Percentiles rank a stretch among this genome's conserved stretches.
phyloP scores from a whole-genome alignment of 148 eudicot species.

The Linanthus parryae region DNA sequence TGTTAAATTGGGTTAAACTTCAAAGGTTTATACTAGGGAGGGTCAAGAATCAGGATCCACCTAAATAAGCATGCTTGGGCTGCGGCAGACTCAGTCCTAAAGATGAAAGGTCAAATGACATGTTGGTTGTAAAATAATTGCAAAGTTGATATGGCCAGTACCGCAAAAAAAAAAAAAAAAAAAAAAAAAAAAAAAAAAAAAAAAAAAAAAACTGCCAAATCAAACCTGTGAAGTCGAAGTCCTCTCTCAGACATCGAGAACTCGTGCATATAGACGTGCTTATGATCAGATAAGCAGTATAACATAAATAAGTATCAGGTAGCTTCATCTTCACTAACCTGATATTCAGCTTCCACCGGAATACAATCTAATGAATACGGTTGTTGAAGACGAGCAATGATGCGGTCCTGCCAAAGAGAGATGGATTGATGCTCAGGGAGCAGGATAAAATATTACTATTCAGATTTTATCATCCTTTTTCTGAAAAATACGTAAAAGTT shows the following conservation, averaged over 20 bases:
- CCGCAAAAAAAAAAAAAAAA: too few species aligned
- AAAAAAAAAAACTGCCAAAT: neutral
- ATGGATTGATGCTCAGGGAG: neutral
- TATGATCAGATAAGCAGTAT: neutral
- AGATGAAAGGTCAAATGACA: too few species aligned
- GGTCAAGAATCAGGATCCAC: too few species aligned
- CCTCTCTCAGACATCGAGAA: neutral
- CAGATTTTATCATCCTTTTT: constrained; percentile 3
- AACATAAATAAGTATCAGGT: too few species aligned
- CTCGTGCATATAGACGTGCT: neutral
- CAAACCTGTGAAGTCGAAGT: neutral
- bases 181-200: neutral
- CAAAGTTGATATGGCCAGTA: too few species aligned
- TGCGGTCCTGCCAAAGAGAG: constrained; percentile 63
- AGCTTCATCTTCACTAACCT: constrained; percentile 71
- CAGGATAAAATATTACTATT: neutral
- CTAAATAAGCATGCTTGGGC: too few species aligned
- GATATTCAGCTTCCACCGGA: constrained; percentile 98
- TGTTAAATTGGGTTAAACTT: too few species aligned
- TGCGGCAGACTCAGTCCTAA: too few species aligned
- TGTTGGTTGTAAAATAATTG: too few species aligned
- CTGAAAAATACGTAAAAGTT: too few species aligned
- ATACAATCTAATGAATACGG: constrained; percentile 97
- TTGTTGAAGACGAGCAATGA: constrained; percentile 98
- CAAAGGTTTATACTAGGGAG: too few species aligned